These are phyloP conservation scores for Tephrocybe sp. DNA, from an alignment of 768 basidiomycete genomes.

Conservation along the genomic window DNA sequence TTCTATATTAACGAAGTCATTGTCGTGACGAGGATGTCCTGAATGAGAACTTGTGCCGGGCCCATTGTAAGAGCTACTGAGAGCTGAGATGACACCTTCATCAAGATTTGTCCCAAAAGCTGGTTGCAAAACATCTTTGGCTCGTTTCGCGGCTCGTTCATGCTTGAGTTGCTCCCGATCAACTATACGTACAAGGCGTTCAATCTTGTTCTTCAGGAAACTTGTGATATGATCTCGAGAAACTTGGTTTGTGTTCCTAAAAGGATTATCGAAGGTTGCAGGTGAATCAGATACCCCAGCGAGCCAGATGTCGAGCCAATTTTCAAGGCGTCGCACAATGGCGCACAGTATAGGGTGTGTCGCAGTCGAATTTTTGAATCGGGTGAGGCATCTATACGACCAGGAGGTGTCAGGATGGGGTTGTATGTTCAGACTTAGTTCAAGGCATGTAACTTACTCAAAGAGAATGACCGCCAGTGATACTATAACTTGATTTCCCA, in stretches of 20 bases:
- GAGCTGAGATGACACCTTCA: conserved; percentile 36
- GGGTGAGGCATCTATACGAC: conserved; percentile 43
- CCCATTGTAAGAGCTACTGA: conserved; percentile 44
- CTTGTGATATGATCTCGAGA: conserved; percentile 36
- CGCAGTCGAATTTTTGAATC: conserved; percentile 54
- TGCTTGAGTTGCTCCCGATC: conserved; percentile 44
- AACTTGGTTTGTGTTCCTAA: conserved; percentile 22
- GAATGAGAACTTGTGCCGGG: conserved; percentile 45
- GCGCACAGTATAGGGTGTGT: conserved; percentile 40
- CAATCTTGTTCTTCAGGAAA: conserved; percentile 31
- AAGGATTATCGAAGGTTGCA: conserved; percentile 44
- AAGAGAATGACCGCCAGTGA: conserved; percentile 45
- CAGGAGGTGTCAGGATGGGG: neutral
- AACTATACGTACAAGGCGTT: conserved; percentile 41
- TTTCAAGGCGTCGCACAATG: conserved; percentile 38
- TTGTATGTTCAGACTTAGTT: conserved; percentile 6
- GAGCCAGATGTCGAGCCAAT: conserved; percentile 50
- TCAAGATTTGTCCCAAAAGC: conserved; percentile 1
- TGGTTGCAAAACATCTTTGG: conserved; percentile 3
- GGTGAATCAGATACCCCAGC: conserved; percentile 32
- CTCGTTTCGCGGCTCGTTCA: conserved; percentile 19
- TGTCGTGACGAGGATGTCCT: conserved; percentile 64
- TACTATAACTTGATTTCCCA: conserved; percentile 41
- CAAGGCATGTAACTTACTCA: conserved; percentile 38
- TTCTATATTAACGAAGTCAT: conserved; percentile 53